These are phyloP conservation scores for Chloranthus sessilifolius DNA, from an alignment of 164 flowering plant species.

Conservation along the genomic window DNA sequence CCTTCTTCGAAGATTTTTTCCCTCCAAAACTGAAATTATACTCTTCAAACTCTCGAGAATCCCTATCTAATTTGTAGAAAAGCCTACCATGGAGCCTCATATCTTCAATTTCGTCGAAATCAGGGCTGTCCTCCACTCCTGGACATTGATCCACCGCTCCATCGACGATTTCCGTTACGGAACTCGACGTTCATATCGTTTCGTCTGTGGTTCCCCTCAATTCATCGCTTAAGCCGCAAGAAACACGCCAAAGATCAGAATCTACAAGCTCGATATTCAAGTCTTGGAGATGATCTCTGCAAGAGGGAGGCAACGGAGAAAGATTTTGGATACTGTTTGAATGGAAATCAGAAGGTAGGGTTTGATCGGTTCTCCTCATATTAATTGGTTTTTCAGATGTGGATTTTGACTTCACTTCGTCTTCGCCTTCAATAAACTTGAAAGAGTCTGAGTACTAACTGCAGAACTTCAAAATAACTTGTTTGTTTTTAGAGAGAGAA, in stretches of 20 bases:
- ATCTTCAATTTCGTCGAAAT: slow-evolving; percentile 73
- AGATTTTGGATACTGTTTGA: slow-evolving; percentile 18
- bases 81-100: slow-evolving; percentile 71
- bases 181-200: slow-evolving; percentile 1
- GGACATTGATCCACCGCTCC: slow-evolving; percentile 8
- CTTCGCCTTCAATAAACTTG: not conserved
- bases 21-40: slow-evolving; percentile 52
- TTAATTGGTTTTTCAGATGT: not conserved
- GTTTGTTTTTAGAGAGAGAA: slow-evolving; percentile 4
- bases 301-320: slow-evolving; percentile 30
- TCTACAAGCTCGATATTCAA: slow-evolving; percentile 60
- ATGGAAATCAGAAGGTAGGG: slow-evolving; percentile 5
- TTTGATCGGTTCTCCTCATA: not conserved
- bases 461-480: slow-evolving; percentile 7
- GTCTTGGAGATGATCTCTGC: slow-evolving; percentile 12
- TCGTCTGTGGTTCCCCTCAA: slow-evolving; percentile 26
- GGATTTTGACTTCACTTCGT: slow-evolving; percentile 5
- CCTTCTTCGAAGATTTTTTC: slow-evolving; percentile 35
- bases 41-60: slow-evolving; percentile 82
- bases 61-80: slow-evolving; percentile 68
- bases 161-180: slow-evolving; percentile 14
- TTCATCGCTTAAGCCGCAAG: slow-evolving; percentile 48
- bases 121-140: slow-evolving; percentile 22
- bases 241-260: slow-evolving; percentile 60
- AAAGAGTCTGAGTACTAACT: slow-evolving; percentile 25